Base-by-base conservation (phyloP, 1,284 basidiomycete genomes). In the Anthracocystis setariae region DNA sequence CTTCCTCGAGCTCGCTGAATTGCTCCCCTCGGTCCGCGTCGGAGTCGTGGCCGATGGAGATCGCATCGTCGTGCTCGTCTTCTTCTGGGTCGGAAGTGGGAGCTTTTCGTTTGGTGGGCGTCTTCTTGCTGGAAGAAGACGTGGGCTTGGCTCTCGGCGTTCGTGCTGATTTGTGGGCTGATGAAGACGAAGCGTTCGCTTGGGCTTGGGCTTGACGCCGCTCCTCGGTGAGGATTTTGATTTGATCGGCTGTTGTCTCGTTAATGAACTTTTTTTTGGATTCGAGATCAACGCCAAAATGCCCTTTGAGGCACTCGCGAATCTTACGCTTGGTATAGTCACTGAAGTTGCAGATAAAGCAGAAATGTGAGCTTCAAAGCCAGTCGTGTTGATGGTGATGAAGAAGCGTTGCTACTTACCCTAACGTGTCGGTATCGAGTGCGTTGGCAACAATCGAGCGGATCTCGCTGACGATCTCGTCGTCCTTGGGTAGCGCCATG, bases 1-100 rank as follows among this genome's bases (percentile, higher is more conserved):
- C 69, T 18, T 67, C 60, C 46, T 72, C 69, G n/a, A 72, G 60
- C 42, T 72, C 69, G 43, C 55, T 59, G 24, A 67, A 72, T 12
- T 54, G 45, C 23, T 40, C 35, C 9, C 24, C 38, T 21, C 32
- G 37, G 29, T 25, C 32, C 9, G 50, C 27, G 8, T 48, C 35
- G 3, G 46, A 46, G 35, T 12, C 24, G 24, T 47, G 7, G 5
- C 29, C 29, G 29, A 29, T 29, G 29, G 29, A 29, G 12, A 29
- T 12, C 29, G 29, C 12, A 29, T 29, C 33, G 29, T 27, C 35
- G 5, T 21, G 15, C 17, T 44, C 46, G n/a, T 37, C 35, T 17
- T 37, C 35, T 37, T 37, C 35, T 8, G 15, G 8, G 35, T 37
- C 35, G 35, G 35, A 37, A 37, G 35, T 5, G 17, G 23, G 8